Evolutionary conservation across 805 yeast species (phyloP), one percentile per base, ranked within the genome.

Genomic region (Candida pseudofarinosa): DNA sequence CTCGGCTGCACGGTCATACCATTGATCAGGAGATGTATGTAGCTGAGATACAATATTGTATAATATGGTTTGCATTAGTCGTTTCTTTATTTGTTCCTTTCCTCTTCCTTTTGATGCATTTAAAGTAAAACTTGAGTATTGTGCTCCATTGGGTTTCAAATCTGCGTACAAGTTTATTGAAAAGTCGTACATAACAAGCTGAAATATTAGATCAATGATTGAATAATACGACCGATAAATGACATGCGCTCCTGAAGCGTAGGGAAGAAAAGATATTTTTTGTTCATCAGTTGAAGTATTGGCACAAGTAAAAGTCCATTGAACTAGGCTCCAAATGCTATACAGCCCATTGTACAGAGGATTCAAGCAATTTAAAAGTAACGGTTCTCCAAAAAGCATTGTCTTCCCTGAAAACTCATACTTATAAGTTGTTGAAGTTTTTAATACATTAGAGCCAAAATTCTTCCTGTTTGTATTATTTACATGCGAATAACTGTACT

Each of bases 281-380:
- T 58, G 58, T 40, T 53, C 50, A 33, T 53, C 46, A 4, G 58
- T 44, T 12, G 62, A 52, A 41, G 48, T 42, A 19, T 60, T 60
- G 5, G 69, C 68, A 49, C 74, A 69, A 46, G 52, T 53, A 37
- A 65, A 63, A 8, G 64, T 46, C 74, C 74, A 69, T 32, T 57
- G 55, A 10, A 65, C 39, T 28, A 68, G 42, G 12, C 49, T 42
- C 72, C 71, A 65, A 4, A 69, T 10, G 33, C 44, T 54, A 49
- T 55, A 66, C 12, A 44, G 43, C 3, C 39, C 17, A 23, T 49
- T 48, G 13, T 45, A 37, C 14, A 41, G 42, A 2, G 63, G 62
- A 41, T 54, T 54, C 12, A 68, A 45, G 31, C 52, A 52, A 15
- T 44, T 43, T 2, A 59, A 48, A 4, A 68, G 39, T 4, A 64